Conservation (phyloP, 768 basidiomycete genomes). For the Mycena vulgaris region DNA sequence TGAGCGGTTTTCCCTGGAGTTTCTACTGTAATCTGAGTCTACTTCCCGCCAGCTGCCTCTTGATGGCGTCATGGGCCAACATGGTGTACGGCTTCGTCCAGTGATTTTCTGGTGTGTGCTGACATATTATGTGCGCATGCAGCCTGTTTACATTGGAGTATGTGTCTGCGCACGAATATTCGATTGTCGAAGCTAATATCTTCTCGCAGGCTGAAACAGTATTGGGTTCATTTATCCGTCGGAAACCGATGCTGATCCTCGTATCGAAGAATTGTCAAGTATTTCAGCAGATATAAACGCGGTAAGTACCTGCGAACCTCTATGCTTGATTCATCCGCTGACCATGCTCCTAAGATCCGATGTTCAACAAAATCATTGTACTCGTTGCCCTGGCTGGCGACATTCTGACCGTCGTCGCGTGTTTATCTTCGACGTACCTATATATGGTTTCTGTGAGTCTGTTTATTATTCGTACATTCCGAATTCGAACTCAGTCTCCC, state of each 20-base stretch:
- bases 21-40: background rate
- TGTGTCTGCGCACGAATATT: background rate
- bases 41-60: slow-evolving; percentile 3
- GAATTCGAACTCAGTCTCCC: background rate
- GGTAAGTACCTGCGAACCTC: background rate
- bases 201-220: background rate
- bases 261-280: background rate
- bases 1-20: background rate
- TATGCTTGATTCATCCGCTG: background rate
- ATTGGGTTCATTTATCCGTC: background rate
- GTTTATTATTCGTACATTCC: too few relatives aligned
- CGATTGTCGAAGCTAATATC: too few relatives aligned
- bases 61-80: slow-evolving; percentile 11
- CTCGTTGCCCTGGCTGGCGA: background rate
- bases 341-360: background rate
- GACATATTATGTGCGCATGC: too few relatives aligned
- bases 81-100: background rate
- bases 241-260: background rate
- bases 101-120: background rate
- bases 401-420: background rate
- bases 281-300: background rate
- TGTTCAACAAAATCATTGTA: background rate
- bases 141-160: background rate
- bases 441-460: background rate
- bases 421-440: background rate